These are phyloP conservation scores for Sequoia sempervirens DNA, from an alignment of 75 land plant species.

Conservation along the genomic window DNA sequence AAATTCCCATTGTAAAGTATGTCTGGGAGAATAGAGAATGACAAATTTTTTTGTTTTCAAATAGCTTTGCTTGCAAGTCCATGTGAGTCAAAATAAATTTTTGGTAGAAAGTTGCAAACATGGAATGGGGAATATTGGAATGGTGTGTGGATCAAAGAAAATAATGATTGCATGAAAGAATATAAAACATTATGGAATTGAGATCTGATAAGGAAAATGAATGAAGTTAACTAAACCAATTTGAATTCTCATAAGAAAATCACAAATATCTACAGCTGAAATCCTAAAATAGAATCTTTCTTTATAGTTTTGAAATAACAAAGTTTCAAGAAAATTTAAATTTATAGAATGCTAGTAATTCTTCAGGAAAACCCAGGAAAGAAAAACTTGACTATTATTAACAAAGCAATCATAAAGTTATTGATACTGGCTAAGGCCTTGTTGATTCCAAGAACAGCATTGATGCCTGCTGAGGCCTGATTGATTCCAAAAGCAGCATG, in stretches of 20 bases:
- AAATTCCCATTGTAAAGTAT: neutral
- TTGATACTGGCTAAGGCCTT: neutral
- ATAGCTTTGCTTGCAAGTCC: neutral
- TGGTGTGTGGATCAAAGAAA: neutral
- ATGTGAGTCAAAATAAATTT: neutral
- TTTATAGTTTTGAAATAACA: too few relatives aligned
- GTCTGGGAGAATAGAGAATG: neutral
- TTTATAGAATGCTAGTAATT: neutral
- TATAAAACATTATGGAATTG: neutral
- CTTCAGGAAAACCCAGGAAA: neutral
- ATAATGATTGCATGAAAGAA: neutral
- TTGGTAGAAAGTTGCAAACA: constrained; percentile 8
- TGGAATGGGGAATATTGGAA: constrained; percentile 3
- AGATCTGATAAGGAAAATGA: neutral
- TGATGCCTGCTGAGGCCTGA: neutral
- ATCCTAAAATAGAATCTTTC: too few relatives aligned
- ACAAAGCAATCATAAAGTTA: neutral
- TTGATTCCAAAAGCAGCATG: neutral
- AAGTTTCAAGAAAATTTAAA: neutral
- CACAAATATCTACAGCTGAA: neutral
- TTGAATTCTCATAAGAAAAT: neutral
- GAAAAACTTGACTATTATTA: neutral
- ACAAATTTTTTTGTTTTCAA: neutral
- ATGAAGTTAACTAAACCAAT: neutral
- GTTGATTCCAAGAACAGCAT: neutral